These are phyloP conservation scores for Penstemon newberryi DNA, from an alignment of 257 asterid species.

Conservation along the genomic window DNA sequence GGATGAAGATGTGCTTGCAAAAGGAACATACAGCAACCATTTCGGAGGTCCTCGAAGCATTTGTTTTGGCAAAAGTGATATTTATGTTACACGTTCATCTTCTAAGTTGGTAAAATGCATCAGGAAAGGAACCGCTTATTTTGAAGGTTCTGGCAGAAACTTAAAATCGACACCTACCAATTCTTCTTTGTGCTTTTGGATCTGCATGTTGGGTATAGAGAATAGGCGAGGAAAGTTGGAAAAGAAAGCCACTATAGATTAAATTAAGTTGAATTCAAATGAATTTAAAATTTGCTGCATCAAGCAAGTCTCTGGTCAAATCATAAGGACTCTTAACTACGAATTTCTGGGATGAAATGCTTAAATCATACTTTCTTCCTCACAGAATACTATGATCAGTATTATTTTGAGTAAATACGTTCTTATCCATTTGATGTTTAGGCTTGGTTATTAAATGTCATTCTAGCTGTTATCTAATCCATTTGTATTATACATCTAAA, in stretches of 20 bases:
- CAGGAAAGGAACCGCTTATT: not conserved
- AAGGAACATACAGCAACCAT: too few relatives aligned
- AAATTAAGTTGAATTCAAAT: not conserved
- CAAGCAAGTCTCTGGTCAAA: not conserved
- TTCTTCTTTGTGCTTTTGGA: not conserved
- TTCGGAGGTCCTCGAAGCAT: not conserved
- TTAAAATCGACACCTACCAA: not conserved
- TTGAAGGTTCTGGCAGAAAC: not conserved
- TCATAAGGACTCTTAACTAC: not conserved
- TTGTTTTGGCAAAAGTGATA: not conserved
- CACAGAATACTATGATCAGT: not conserved
- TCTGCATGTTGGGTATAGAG: constrained; percentile 5
- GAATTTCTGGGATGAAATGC: not conserved
- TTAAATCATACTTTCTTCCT: constrained; percentile 17
- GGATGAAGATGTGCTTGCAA: too few relatives aligned
- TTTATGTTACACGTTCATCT: not conserved
- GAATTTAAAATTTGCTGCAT: constrained; percentile 12
- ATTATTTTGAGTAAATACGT: not conserved
- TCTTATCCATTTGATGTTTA: constrained; percentile 7
- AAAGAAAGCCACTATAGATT: constrained; percentile 2
- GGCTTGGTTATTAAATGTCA: not conserved
- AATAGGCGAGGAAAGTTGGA: not conserved
- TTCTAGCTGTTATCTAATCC: not conserved
- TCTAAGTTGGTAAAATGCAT: constrained; percentile 3
- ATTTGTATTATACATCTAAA: not conserved